These are phyloP conservation scores for Fusarium buharicum DNA, from an alignment of 2,329 filamentous ascomycete species.

Conservation along the genomic window DNA sequence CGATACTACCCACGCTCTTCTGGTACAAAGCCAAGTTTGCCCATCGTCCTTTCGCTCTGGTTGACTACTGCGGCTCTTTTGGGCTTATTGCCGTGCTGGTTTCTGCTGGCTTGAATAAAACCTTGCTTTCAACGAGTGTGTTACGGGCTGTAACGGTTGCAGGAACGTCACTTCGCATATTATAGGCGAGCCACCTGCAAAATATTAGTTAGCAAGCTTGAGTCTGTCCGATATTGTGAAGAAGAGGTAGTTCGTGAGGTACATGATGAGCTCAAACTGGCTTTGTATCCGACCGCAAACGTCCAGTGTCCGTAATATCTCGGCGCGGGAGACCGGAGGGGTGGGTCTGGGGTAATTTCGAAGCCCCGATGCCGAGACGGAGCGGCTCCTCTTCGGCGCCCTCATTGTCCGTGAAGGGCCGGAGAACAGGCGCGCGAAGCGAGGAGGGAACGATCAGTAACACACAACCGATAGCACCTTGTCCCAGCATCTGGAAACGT, in stretches of 20 bases:
- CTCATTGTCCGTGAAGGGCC: constrained; percentile 31
- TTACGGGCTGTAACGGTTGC: background rate
- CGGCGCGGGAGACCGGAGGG: constrained; percentile 31
- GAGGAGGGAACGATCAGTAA: constrained; percentile 10
- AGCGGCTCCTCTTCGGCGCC: constrained; percentile 35
- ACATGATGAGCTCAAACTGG: constrained; percentile 14
- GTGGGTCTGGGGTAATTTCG: constrained; percentile 19
- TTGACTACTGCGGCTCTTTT: constrained; percentile 27
- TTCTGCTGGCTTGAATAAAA: constrained; percentile 28
- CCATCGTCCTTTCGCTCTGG: constrained; percentile 34
- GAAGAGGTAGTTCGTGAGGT: constrained; percentile 2
- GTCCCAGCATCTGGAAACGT: constrained; percentile 42
- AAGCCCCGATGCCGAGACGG: constrained; percentile 31
- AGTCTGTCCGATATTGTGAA: background rate
- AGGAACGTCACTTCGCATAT: constrained; percentile 2
- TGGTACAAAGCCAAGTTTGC: constrained; percentile 7
- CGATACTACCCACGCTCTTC: constrained; percentile 41
- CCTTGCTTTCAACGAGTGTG: background rate
- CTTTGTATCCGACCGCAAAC: constrained; percentile 16
- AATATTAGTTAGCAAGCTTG: background rate
- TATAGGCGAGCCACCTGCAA: constrained; percentile 6
- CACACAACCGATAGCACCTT: constrained; percentile 20
- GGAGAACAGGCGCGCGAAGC: constrained; percentile 20
- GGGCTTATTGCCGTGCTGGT: constrained; percentile 32
- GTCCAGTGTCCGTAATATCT: constrained; percentile 29